Evolutionary conservation across 2,329 filamentous ascomycete genomes (phyloP).

Genomic region (Aphanoascus verrucosus): DNA sequence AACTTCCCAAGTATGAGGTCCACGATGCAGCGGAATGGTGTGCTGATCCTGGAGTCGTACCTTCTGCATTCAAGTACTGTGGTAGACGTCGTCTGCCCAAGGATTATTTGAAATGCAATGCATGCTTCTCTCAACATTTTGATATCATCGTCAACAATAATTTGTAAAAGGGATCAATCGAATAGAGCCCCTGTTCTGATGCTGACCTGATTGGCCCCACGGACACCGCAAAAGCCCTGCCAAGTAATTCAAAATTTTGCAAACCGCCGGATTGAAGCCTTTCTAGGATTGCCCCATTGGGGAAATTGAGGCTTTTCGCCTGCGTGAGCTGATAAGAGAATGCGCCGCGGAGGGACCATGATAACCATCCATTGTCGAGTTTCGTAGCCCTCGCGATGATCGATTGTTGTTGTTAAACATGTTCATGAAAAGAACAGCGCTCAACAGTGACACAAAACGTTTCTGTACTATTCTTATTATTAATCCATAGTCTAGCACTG

Average conservation of each 20-base stretch:
- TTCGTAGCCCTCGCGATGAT: too few species aligned
- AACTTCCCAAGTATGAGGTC: too few species aligned
- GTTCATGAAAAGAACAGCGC: too few species aligned
- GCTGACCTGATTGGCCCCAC: neutral
- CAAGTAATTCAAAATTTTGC: conserved; percentile 8
- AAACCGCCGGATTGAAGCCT: neutral
- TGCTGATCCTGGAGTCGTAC: too few species aligned
- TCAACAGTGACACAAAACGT: too few species aligned
- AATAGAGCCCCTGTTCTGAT: neutral
- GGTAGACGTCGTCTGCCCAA: neutral
- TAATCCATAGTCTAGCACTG: too few species aligned
- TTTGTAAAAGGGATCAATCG: neutral
- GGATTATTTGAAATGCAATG: neutral
- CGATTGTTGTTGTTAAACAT: too few species aligned
- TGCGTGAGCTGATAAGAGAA: neutral
- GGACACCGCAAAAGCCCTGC: conserved; percentile 1
- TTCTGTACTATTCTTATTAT: too few species aligned
- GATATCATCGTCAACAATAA: neutral
- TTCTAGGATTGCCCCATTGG: conserved; percentile 4
- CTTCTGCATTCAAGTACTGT: too few species aligned
- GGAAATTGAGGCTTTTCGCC: neutral
- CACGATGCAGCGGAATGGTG: too few species aligned
- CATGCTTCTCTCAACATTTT: neutral
- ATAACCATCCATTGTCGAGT: too few species aligned
- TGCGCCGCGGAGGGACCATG: too few species aligned